phyloP scores from a whole-genome alignment of 1,284 basidiomycete genomes.

The Tilletiopsis washingtonensis region DNA sequence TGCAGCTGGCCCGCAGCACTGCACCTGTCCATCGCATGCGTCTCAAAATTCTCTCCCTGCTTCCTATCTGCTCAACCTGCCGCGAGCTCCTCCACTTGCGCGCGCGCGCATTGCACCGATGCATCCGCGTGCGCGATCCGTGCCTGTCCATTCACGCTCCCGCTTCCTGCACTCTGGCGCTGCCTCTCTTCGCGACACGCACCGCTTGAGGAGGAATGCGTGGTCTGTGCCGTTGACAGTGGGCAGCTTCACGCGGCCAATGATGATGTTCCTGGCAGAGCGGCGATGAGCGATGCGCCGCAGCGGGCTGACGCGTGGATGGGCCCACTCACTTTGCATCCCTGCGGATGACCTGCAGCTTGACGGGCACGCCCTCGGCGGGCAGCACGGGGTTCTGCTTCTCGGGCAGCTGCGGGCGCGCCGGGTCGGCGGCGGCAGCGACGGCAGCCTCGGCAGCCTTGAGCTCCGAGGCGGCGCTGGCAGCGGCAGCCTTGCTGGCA shows the following conservation, averaged over 20 bases:
- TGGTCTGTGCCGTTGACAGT: conserved; percentile 52
- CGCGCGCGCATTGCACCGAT: too few relatives aligned
- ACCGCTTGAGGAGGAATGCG: conserved; percentile 30
- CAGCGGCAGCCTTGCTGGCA: conserved; percentile 9
- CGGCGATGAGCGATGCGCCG: not conserved
- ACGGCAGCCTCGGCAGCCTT: conserved; percentile 13
- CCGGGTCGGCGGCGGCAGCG: conserved; percentile 7
- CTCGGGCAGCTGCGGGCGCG: conserved; percentile 13
- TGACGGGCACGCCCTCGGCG: conserved; percentile 53
- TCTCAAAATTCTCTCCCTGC: too few relatives aligned
- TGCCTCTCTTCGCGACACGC: not conserved
- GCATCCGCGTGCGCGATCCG: too few relatives aligned
- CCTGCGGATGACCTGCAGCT: conserved; percentile 73
- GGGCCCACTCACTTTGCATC: conserved; percentile 55
- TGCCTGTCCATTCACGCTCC: too few relatives aligned
- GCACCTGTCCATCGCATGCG: too few relatives aligned
- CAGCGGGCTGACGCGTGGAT: not conserved
- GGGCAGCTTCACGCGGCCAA: conserved; percentile 86
- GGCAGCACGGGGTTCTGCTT: conserved; percentile 30
- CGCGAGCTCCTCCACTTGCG: too few relatives aligned
- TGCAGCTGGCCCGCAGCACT: too few relatives aligned
- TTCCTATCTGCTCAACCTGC: too few relatives aligned
- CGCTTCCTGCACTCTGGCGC: not conserved
- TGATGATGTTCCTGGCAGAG: conserved; percentile 60
- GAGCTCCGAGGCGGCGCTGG: conserved; percentile 20